These are phyloP conservation scores for Claviceps citrina DNA, from an alignment of 2,329 filamentous ascomycete species.

Conservation along the genomic window DNA sequence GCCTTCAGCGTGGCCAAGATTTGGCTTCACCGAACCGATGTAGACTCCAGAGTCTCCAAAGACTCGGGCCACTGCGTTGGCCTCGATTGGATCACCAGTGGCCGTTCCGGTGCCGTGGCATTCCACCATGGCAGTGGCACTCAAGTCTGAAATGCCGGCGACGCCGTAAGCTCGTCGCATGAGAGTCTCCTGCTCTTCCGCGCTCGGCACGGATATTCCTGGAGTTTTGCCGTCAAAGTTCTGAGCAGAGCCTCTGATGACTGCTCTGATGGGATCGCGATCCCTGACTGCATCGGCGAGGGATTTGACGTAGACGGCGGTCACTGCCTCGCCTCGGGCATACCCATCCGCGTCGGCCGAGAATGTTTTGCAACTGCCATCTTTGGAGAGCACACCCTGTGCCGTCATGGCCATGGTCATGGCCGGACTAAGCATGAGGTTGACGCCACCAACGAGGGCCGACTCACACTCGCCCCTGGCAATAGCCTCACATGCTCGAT, in stretches of 20 bases:
- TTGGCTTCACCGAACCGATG: slow-evolving; percentile 22
- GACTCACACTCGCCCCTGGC: slow-evolving; percentile 12
- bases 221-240: slow-evolving; percentile 29
- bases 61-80: slow-evolving; percentile 16
- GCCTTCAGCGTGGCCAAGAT: slow-evolving; percentile 29
- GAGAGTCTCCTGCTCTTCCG: slow-evolving; percentile 16
- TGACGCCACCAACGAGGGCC: slow-evolving; percentile 18
- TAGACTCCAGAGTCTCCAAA: slow-evolving; percentile 14
- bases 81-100: slow-evolving; percentile 23
- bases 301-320: slow-evolving; percentile 29
- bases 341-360: slow-evolving; percentile 34
- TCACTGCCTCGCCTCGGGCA: slow-evolving; percentile 32
- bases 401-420: slow-evolving; percentile 15
- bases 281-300: slow-evolving; percentile 31
- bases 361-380: slow-evolving; percentile 21
- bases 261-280: slow-evolving; percentile 26
- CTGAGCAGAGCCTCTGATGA: slow-evolving; percentile 22
- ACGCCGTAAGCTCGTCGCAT: slow-evolving; percentile 17
- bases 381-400: slow-evolving; percentile 21
- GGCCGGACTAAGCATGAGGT: slow-evolving; percentile 16
- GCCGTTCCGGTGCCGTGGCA: slow-evolving; percentile 26
- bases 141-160: slow-evolving; percentile 13
- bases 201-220: slow-evolving; percentile 25
- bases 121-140: slow-evolving; percentile 20
- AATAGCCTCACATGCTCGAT: slow-evolving; percentile 20